Conservation (phyloP, 768 basidiomycete species). For the Hypholoma fasciculare region DNA sequence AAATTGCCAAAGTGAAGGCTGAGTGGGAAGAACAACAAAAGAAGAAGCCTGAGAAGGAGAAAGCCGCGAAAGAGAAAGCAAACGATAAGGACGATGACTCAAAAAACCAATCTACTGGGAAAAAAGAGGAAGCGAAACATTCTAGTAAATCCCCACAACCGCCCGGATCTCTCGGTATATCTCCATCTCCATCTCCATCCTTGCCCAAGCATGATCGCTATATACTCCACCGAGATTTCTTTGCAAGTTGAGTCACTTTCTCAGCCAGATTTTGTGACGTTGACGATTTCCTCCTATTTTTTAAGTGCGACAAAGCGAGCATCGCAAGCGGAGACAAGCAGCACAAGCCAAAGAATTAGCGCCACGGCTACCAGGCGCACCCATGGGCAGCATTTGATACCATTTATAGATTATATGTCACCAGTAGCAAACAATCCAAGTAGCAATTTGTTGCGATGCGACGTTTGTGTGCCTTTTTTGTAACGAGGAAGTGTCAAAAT, state of each 20-base stretch:
- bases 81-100: slow-evolving; percentile 32
- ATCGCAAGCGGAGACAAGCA: slow-evolving; percentile 66
- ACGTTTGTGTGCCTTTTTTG: no score
- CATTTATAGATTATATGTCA: no score
- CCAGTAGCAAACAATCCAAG: no score
- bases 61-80: slow-evolving; percentile 41
- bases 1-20: slow-evolving; percentile 74
- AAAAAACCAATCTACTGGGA: slow-evolving; percentile 22
- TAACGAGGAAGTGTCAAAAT: no score
- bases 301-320: slow-evolving; percentile 73
- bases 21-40: slow-evolving; percentile 80
- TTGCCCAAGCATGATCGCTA: slow-evolving; percentile 70
- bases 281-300: not conserved
- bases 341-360: slow-evolving; percentile 70
- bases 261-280: not conserved
- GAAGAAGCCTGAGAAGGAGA: slow-evolving; percentile 57
- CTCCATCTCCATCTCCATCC: slow-evolving; percentile 28
- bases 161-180: slow-evolving; percentile 10
- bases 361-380: slow-evolving; percentile 69
- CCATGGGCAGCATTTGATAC: slow-evolving; percentile 29
- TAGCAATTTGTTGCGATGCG: no score
- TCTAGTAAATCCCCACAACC: slow-evolving; percentile 17
- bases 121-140: slow-evolving; percentile 29
- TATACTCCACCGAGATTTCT: slow-evolving; percentile 81
- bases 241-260: slow-evolving; percentile 43